phyloP scores from a whole-genome alignment of 352 stramenopile genomes.

The Aphanomyces euteiches region DNA sequence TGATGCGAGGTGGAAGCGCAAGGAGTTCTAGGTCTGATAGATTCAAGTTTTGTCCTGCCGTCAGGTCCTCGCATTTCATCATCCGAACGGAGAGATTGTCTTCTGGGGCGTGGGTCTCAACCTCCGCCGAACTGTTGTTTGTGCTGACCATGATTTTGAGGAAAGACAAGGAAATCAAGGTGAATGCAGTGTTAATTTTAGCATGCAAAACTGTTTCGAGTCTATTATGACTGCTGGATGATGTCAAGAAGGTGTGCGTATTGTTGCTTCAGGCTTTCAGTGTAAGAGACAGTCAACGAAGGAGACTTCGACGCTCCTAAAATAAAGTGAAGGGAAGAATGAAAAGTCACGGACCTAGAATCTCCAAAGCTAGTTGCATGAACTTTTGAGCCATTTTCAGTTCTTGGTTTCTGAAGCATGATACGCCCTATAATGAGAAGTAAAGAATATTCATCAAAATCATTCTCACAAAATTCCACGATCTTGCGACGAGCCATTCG shows the following conservation, averaged over 20 bases:
- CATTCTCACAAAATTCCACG: conserved; percentile 27
- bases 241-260: conserved; percentile 8
- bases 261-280: conserved; percentile 14
- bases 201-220: not conserved
- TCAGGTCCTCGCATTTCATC: conserved; percentile 21
- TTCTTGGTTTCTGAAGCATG: conserved; percentile 28
- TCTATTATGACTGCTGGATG: conserved; percentile 5
- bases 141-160: not conserved
- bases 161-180: not conserved
- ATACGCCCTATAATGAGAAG: conserved; percentile 16
- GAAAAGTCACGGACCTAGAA: conserved; percentile 5
- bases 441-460: not conserved
- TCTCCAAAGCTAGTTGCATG: conserved; percentile 1
- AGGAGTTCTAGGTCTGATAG: conserved; percentile 11
- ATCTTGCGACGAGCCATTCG: conserved; percentile 26
- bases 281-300: not conserved
- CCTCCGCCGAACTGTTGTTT: not conserved
- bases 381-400: conserved; percentile 21
- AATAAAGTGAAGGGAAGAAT: not conserved
- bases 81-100: not conserved
- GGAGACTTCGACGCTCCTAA: conserved; percentile 14
- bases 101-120: not conserved
- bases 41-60: conserved; percentile 23
- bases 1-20: not conserved
- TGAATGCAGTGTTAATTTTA: conserved; percentile 1